These are phyloP conservation scores for Pyrenophora seminiperda DNA, from an alignment of 2,329 filamentous ascomycete genomes.

Conservation along the genomic window DNA sequence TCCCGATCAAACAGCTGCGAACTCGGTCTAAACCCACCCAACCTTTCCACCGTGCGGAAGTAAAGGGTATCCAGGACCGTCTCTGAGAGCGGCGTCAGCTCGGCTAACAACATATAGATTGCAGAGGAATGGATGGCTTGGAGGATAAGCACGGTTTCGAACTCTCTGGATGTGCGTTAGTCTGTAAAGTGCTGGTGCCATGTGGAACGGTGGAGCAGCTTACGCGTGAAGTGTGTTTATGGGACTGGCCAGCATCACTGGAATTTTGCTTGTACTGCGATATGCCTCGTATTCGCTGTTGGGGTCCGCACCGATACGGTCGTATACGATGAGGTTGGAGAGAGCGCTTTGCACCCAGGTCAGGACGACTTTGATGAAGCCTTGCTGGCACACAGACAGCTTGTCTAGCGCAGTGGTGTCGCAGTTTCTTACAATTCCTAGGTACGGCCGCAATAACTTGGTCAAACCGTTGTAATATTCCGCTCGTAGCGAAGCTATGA, in stretches of 20 bases:
- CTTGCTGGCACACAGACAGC: not conserved
- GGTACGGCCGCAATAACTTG: not conserved
- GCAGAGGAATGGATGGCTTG: not conserved
- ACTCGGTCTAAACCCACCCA: not conserved
- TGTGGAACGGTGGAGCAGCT: not conserved
- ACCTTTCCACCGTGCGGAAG: not conserved
- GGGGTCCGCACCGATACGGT: not conserved
- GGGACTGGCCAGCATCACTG: not conserved
- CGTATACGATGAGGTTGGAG: not conserved
- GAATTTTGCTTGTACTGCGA: not conserved
- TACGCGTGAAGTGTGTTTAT: not conserved
- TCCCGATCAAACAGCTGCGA: not conserved
- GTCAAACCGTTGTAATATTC: constrained; percentile 1
- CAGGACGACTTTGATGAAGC: not conserved
- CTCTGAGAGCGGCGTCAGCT: not conserved
- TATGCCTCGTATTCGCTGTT: not conserved
- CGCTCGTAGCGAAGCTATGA: constrained; percentile 3
- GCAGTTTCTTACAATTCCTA: not conserved
- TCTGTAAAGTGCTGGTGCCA: not conserved
- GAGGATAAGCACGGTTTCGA: not conserved
- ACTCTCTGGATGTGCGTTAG: not conserved
- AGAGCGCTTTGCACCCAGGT: not conserved
- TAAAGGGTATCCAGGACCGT: not conserved
- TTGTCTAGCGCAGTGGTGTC: not conserved
- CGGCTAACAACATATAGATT: not conserved